Percentiles rank a stretch among this genome's conserved stretches.
phyloP scores from a whole-genome alignment of 2,329 filamentous ascomycete species.

The Parastagonospora nodorum region DNA sequence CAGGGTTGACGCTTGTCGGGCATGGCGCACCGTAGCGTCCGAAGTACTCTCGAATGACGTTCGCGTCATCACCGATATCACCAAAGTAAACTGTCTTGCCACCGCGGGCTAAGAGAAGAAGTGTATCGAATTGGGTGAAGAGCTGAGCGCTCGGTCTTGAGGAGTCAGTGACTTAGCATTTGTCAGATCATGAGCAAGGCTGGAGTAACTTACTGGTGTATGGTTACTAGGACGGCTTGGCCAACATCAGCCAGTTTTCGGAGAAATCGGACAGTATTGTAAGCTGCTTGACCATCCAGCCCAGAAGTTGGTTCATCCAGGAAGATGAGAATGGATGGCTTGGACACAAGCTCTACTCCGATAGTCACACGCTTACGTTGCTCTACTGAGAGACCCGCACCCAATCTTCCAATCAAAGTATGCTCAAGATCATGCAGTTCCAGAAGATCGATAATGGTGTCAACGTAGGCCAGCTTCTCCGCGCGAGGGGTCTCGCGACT shows the following conservation, averaged over 20 bases:
- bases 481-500: constrained; percentile 32
- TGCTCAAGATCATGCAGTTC: constrained; percentile 64
- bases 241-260: constrained; percentile 1
- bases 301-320: constrained; percentile 75
- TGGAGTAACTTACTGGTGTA: not conserved
- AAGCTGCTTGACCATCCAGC: constrained; percentile 52
- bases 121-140: constrained; percentile 80
- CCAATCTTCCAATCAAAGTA: constrained; percentile 61
- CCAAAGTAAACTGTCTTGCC: constrained; percentile 81
- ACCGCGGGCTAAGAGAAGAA: constrained; percentile 74
- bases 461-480: constrained; percentile 64
- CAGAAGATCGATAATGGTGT: constrained; percentile 62
- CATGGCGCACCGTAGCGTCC: constrained; percentile 58
- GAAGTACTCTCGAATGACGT: constrained; percentile 62
- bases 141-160: constrained; percentile 44
- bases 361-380: constrained; percentile 67
- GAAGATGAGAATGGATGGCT: constrained; percentile 72
- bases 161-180: too few species aligned
- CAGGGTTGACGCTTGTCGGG: constrained; percentile 54
- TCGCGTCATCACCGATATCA: constrained; percentile 73
- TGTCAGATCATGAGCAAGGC: too few species aligned
- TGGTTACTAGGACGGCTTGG: not conserved
- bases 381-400: constrained; percentile 62
- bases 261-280: not conserved
- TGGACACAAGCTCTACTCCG: constrained; percentile 57